Percentiles rank a stretch among this genome's conserved stretches.
Evolutionary conservation across 192 early-diverging fungal genomes (phyloP).

Genomic region (Chytriomyces sp.): DNA sequence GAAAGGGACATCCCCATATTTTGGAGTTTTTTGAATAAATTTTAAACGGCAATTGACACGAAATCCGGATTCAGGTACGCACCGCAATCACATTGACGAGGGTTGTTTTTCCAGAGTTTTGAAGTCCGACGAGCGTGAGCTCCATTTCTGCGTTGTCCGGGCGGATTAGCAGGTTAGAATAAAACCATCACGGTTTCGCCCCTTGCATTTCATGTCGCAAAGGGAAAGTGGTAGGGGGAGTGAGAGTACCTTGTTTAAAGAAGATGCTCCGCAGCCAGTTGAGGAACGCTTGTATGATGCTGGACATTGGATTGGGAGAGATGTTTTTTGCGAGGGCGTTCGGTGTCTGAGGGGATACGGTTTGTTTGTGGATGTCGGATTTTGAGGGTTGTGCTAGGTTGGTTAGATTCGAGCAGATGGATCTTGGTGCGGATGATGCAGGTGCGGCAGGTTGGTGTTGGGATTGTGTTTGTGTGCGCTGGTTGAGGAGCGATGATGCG

Average conservation of each 20-base stretch:
- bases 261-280: conserved; percentile 58
- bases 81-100: conserved; percentile 66
- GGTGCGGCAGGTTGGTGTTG: background rate
- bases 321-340: too few species aligned
- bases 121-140: conserved; percentile 63
- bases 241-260: conserved; percentile 57
- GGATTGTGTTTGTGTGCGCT: background rate
- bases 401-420: background rate
- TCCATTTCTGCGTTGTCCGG: conserved; percentile 56
- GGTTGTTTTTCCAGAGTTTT: conserved; percentile 67
- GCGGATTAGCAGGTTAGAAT: background rate
- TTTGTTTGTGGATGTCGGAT: background rate
- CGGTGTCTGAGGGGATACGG: background rate
- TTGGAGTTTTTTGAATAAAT: background rate
- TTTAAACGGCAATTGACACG: background rate
- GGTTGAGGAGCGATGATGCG: background rate
- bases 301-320: conserved; percentile 17
- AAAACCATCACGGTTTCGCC: background rate
- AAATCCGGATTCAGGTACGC: background rate
- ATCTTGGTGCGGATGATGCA: background rate
- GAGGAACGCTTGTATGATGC: conserved; percentile 38
- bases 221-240: conserved; percentile 40
- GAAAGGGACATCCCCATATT: background rate
- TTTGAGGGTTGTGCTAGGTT: background rate
- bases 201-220: conserved; percentile 29